Percentiles rank a stretch among this genome's conserved stretches.
These are phyloP conservation scores for Paramecium primaurelia DNA, from an alignment of 73 alveolate genomes.

Conservation along the genomic window DNA sequence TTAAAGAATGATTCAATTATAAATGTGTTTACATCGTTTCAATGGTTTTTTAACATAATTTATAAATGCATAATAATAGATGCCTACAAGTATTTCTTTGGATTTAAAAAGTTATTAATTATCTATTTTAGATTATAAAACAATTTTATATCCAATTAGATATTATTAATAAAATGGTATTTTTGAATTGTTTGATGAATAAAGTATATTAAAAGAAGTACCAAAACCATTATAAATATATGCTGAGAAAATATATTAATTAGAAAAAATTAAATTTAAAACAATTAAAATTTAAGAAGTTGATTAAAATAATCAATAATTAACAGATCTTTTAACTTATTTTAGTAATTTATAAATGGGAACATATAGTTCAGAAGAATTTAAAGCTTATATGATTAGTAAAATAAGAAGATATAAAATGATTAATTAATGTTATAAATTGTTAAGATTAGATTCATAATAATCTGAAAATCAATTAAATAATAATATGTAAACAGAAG, in stretches of 20 bases:
- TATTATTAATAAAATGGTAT: not conserved
- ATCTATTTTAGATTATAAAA: not conserved
- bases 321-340: not conserved
- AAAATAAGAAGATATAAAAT: slow-evolving; percentile 2
- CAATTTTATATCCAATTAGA: not conserved
- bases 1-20: not conserved
- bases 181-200: slow-evolving; percentile 3
- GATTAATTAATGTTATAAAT: not conserved
- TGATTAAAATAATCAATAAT: not conserved
- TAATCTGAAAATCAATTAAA: not conserved
- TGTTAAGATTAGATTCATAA: not conserved
- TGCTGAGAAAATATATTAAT: not conserved
- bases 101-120: not conserved
- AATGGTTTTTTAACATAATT: not conserved
- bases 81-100: not conserved
- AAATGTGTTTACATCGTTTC: not conserved
- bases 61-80: not conserved
- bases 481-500: not conserved
- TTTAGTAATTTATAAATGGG: not conserved
- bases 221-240: not conserved
- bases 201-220: not conserved
- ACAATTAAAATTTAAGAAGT: not conserved
- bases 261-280: slow-evolving; percentile 5
- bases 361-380: not conserved
- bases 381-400: not conserved